Conservation (phyloP, 768 basidiomycete genomes). For the Collybiopsis luxurians region DNA sequence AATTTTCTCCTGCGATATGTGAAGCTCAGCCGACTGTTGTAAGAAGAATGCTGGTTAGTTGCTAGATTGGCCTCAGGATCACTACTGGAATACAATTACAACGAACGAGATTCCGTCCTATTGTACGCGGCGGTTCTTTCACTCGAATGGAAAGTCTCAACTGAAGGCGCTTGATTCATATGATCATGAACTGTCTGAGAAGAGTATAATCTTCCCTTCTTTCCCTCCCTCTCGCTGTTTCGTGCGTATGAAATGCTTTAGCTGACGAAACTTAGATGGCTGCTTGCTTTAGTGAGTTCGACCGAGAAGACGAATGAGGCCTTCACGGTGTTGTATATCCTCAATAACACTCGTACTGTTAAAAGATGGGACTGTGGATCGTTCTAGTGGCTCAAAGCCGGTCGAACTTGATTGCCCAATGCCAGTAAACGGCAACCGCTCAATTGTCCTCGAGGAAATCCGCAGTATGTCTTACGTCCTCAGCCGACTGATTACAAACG, state of each 20-base stretch:
- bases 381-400: conserved; percentile 59
- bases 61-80: no score
- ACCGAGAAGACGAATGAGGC: conserved; percentile 98
- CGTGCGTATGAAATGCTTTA: conserved; percentile 2
- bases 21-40: no score
- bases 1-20: no score
- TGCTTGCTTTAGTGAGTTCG: conserved; percentile 71
- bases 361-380: conserved; percentile 93
- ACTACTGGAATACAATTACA: no score
- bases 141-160: no score
- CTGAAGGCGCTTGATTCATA: conserved; percentile 98
- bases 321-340: conserved; percentile 95
- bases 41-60: no score
- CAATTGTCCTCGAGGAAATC: conserved; percentile 99
- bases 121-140: no score
- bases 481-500: no score
- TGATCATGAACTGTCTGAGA: conserved; percentile 99
- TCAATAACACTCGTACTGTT: conserved; percentile 96
- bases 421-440: conserved; percentile 92
- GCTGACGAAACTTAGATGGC: neutral
- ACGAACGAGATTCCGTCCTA: no score
- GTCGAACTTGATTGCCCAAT: conserved; percentile 90
- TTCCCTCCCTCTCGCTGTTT: no score
- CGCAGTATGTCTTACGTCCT: conserved; percentile 75
- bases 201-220: conserved; percentile 37